Percentiles rank a stretch among this genome's conserved stretches.
Conservation (phyloP, 345 rosid species). For the Pelargonium nanum region DNA sequence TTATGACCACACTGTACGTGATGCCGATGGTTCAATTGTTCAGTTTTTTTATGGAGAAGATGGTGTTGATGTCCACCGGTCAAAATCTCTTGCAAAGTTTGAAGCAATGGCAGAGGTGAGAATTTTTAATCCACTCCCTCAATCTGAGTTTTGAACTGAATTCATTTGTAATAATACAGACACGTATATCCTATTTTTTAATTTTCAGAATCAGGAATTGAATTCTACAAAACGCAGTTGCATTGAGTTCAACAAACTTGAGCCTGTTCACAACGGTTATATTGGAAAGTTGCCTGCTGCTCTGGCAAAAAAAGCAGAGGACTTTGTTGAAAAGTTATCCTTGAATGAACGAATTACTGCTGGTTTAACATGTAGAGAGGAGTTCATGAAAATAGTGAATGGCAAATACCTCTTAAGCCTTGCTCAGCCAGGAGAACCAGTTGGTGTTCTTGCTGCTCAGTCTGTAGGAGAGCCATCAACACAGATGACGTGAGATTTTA, state of each 20-base stretch:
- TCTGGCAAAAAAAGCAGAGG: slow-evolving; percentile 53
- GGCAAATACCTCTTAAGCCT: slow-evolving; percentile 72
- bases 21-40: slow-evolving; percentile 84
- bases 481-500: slow-evolving; percentile 85
- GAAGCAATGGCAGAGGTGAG: slow-evolving; percentile 59
- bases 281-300: slow-evolving; percentile 46
- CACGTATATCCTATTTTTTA: slow-evolving; percentile 2
- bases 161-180: slow-evolving; percentile 12
- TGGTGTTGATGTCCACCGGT: slow-evolving; percentile 88
- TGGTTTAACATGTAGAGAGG: slow-evolving; percentile 30
- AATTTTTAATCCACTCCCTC: slow-evolving; percentile 11
- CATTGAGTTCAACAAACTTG: slow-evolving; percentile 21
- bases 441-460: slow-evolving; percentile 95
- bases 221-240: slow-evolving; percentile 33
- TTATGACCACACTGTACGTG: slow-evolving; percentile 95
- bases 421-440: slow-evolving; percentile 98
- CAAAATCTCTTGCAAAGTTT: slow-evolving; percentile 69
- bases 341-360: slow-evolving; percentile 26
- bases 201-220: slow-evolving; percentile 58
- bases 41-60: slow-evolving; percentile 97
- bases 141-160: slow-evolving; percentile 4
- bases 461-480: slow-evolving; percentile 99
- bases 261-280: slow-evolving; percentile 32
- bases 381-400: slow-evolving; percentile 50
- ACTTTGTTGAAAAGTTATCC: slow-evolving; percentile 36